These are phyloP conservation scores for Spathaspora hagerdaliae DNA, from an alignment of 805 yeast species.

Conservation along the genomic window DNA sequence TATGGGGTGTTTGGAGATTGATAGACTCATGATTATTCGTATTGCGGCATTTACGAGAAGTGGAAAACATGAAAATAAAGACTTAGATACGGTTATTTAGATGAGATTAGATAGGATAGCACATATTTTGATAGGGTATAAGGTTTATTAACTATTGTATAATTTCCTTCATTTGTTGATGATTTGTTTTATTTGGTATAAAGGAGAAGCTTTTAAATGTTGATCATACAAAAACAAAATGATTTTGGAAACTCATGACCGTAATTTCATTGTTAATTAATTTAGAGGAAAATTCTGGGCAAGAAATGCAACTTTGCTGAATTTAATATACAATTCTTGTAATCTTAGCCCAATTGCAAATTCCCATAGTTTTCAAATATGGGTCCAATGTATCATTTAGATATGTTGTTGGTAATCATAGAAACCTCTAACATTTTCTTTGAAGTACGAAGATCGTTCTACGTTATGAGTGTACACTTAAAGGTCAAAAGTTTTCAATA, in stretches of 20 bases:
- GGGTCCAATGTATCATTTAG: no score
- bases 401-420: no score
- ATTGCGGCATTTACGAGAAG: constrained; percentile 2
- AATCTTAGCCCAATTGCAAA: no score
- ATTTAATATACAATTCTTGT: no score
- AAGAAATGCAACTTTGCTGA: no score
- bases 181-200: no score
- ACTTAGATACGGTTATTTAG: constrained; percentile 5
- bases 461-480: no score
- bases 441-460: no score
- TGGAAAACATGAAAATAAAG: constrained; percentile 1
- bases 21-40: constrained; percentile 53
- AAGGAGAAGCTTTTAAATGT: neutral
- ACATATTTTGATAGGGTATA: neutral
- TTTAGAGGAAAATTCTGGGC: neutral
- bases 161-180: neutral
- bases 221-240: neutral
- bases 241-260: neutral
- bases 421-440: no score
- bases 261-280: neutral
- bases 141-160: neutral
- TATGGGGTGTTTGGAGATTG: constrained; percentile 37
- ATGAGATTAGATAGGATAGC: no score
- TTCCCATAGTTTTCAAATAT: no score
- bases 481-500: no score